Evolutionary conservation across 768 basidiomycete genomes (phyloP).

Genomic region (Paxillus ammoniavirescens): DNA sequence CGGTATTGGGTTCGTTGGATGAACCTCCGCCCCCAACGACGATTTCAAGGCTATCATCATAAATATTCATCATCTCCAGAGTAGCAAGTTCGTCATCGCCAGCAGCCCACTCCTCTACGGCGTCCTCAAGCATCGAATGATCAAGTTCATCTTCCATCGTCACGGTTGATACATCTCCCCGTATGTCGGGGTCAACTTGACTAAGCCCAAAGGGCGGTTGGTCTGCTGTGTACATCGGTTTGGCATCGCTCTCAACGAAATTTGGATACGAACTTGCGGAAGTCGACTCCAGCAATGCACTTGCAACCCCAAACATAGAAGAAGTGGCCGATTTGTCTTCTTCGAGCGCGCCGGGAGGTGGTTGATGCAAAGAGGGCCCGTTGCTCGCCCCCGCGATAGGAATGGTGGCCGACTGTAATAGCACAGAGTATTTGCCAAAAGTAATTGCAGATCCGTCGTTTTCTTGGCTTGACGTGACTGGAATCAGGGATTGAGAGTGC

Average conservation of each 20-base stretch:
- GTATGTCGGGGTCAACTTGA: background rate
- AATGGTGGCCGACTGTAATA: constrained; percentile 13
- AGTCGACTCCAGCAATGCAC: constrained; percentile 11
- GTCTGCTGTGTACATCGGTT: constrained; percentile 1
- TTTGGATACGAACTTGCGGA: constrained; percentile 11
- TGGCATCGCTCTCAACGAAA: background rate
- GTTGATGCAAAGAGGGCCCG: background rate
- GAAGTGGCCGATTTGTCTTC: background rate
- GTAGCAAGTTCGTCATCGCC: constrained; percentile 67
- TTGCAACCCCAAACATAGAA: constrained; percentile 19
- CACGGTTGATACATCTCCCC: background rate
- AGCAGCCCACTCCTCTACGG: constrained; percentile 60
- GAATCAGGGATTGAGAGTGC: background rate
- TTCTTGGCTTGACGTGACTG: background rate
- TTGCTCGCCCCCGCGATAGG: background rate
- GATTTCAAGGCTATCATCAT: constrained; percentile 17
- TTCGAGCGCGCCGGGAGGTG: background rate
- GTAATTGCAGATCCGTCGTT: background rate
- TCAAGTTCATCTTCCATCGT: background rate
- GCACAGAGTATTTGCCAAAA: constrained; percentile 27
- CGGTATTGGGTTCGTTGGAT: background rate
- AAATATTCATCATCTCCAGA: constrained; percentile 28
- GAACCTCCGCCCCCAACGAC: constrained; percentile 17
- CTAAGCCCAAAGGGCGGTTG: background rate
- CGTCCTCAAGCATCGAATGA: constrained; percentile 10